A percentile compares a stretch with the other conserved stretches of the same genome.
phyloP scores from a whole-genome alignment of 768 basidiomycete genomes.

The Rhodosporidiobolus sp. region DNA sequence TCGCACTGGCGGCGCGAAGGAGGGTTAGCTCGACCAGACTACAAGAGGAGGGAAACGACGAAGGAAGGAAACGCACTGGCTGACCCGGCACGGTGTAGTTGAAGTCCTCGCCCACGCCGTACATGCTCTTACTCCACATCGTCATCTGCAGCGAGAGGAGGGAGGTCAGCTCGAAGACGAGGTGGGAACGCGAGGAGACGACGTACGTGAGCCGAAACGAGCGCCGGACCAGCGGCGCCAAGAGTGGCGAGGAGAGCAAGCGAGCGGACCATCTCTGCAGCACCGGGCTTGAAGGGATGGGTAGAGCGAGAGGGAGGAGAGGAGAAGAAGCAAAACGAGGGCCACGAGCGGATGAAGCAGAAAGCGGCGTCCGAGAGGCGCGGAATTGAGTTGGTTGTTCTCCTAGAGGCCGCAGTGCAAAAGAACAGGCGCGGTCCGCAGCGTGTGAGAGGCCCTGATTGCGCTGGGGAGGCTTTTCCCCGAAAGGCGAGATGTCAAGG shows the following conservation, averaged over 20 bases:
- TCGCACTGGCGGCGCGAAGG: slow-evolving; percentile 4
- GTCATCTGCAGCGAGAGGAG: too few relatives aligned
- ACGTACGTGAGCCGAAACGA: neutral
- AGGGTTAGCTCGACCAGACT: too few relatives aligned
- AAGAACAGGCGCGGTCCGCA: too few relatives aligned
- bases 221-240: neutral
- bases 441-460: too few relatives aligned
- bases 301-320: neutral
- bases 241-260: neutral
- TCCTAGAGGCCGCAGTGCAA: too few relatives aligned
- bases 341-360: too few relatives aligned
- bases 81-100: neutral
- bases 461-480: too few relatives aligned
- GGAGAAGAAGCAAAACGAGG: too few relatives aligned
- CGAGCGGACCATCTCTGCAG: neutral
- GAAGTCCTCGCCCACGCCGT: neutral
- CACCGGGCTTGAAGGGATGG: neutral
- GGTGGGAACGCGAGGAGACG: neutral
- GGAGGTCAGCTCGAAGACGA: neutral
- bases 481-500: too few relatives aligned
- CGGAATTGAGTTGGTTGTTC: too few relatives aligned
- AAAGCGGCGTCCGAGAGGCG: too few relatives aligned
- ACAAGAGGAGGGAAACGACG: neutral
- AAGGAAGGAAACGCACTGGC: neutral
- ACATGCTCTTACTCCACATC: neutral